These are phyloP conservation scores for Tricholoma hemisulphureum DNA, from an alignment of 768 basidiomycete genomes.

Conservation along the genomic window DNA sequence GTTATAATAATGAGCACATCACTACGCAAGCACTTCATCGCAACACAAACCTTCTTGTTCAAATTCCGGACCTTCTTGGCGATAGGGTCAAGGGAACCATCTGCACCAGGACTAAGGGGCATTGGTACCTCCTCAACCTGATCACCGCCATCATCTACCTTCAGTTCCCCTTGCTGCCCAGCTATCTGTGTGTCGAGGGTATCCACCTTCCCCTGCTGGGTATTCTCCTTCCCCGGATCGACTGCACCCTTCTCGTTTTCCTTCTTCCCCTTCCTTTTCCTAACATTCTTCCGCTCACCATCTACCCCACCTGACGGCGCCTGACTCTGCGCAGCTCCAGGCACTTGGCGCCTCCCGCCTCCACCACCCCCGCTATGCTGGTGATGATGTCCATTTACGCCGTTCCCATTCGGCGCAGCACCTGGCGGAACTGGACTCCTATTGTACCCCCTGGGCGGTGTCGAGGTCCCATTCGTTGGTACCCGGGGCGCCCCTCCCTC, in stretches of 20 bases:
- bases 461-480: constrained; percentile 49
- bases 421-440: constrained; percentile 58
- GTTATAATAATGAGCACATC: constrained; percentile 3
- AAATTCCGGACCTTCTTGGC: constrained; percentile 95
- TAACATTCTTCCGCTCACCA: constrained; percentile 27
- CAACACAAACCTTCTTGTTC: constrained; percentile 80
- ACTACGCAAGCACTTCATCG: neutral
- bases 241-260: constrained; percentile 38
- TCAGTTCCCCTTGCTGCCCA: constrained; percentile 7
- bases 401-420: constrained; percentile 32
- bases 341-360: constrained; percentile 61
- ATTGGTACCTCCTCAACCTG: constrained; percentile 29
- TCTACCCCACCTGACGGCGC: constrained; percentile 45
- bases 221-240: constrained; percentile 41
- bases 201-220: constrained; percentile 35
- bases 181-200: constrained; percentile 11
- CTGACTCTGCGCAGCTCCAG: constrained; percentile 57
- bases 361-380: constrained; percentile 31
- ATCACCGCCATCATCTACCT: constrained; percentile 7
- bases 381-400: constrained; percentile 35
- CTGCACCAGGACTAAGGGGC: constrained; percentile 55
- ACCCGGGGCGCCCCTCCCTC: constrained; percentile 67
- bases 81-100: constrained; percentile 64
- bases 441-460: constrained; percentile 60
- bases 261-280: constrained; percentile 51